Base-by-base conservation (phyloP, 1,139 yeast genomes). In the Pichia inconspicua region DNA sequence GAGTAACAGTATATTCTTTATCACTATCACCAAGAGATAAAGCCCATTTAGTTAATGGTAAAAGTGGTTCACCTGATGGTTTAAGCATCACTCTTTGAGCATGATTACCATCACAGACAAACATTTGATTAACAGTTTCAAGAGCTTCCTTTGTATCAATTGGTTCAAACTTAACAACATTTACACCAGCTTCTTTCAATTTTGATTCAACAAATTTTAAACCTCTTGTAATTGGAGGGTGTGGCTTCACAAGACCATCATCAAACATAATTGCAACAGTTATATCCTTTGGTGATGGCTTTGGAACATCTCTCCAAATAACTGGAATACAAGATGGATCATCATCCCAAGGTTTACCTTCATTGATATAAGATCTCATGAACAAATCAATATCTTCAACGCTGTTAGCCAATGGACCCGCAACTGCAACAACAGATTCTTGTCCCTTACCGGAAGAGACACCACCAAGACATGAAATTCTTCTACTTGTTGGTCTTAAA, bases 41-140 rank as follows among this genome's bases (percentile, higher is more conserved):
- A 42, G 72, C 70, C 78, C 83, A 79, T 59, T 77, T 75, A 44
- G 86, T 78, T 56, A 82, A 73, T 48, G 77, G 78, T 12, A 66
- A 60, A 52, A 81, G 64, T 32, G 88, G 87, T 61, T 83, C 90
- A 40, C 89, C 89, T 7, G 85, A 77, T 5, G 64, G 74, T n/a
- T 70, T 65, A 44, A 82, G 65, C 58, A 77, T 66, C 46, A 68
- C 67, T 49, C 72, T 70, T 60, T 80, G 84, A 53, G 69, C 72
- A 49, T 65, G 57, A 64, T 82, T 81, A 44, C 86, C 86, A 63
- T 83, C 89, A 60, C 80, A 73, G 11, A 70, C 62, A 61, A 74
- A 80, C 74, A 73, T 66, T 53, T 65, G 65, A 55, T 73, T 64
- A 34, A 77, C 78, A 32, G 77, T 68, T 7, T 80, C 82, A 54